Conservation (phyloP, 306 rosid species). For the Malus domestica region DNA sequence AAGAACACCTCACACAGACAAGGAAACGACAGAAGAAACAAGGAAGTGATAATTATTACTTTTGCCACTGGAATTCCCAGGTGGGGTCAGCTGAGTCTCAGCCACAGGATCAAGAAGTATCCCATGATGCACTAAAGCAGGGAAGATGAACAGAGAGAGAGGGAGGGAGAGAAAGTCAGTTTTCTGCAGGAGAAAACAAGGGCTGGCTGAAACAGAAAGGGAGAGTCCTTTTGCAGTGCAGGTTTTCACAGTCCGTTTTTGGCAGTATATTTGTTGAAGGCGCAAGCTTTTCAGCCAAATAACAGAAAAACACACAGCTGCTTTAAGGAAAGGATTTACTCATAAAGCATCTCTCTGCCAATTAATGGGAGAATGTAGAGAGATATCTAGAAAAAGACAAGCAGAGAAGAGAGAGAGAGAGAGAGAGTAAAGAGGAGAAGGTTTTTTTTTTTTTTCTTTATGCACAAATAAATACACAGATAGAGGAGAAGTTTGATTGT, state of each 20-base stretch:
- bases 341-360: neutral
- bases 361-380: neutral
- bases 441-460: neutral
- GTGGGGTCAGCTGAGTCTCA: conserved; percentile 29
- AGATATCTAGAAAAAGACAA: neutral
- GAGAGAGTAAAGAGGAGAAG: neutral
- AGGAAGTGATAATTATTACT: conserved; percentile 17
- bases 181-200: neutral
- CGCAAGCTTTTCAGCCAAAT: neutral
- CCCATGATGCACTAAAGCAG: neutral
- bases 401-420: neutral
- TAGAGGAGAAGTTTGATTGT: no score
- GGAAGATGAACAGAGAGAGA: neutral
- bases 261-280: conserved; percentile 2
- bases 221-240: neutral
- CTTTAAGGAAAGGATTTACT: neutral
- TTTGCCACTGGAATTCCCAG: conserved; percentile 16
- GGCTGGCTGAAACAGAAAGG: neutral
- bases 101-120: conserved; percentile 15
- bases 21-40: conserved; percentile 18
- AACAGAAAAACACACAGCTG: neutral
- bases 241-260: conserved; percentile 2
- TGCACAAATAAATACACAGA: no score
- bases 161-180: conserved; percentile 9
- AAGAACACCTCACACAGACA: conserved; percentile 11